Evolutionary conservation across 2,329 filamentous ascomycete species (phyloP).

Genomic region (Claviceps sorghi): DNA sequence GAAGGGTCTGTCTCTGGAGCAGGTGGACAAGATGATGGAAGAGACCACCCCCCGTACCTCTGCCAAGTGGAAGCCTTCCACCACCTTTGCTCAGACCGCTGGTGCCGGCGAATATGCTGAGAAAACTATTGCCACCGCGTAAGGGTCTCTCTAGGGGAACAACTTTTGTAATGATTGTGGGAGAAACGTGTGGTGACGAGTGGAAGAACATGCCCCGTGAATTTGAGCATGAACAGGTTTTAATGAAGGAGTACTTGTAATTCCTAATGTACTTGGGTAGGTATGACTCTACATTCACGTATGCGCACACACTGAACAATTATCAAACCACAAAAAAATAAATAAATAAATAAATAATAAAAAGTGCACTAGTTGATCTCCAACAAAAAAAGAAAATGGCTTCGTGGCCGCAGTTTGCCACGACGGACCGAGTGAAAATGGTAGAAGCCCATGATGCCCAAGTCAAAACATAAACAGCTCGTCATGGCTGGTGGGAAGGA

Average conservation of each 20-base stretch:
- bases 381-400: too few species aligned
- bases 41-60: constrained; percentile 67
- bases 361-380: too few species aligned
- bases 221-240: neutral
- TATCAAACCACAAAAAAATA: neutral
- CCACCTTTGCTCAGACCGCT: constrained; percentile 46
- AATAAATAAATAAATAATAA: too few species aligned
- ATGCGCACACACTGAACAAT: neutral
- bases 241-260: neutral
- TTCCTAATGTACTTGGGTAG: neutral
- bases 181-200: neutral
- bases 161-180: neutral
- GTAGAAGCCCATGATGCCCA: too few species aligned
- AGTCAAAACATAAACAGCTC: too few species aligned
- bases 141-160: neutral
- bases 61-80: constrained; percentile 57
- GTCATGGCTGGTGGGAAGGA: too few species aligned
- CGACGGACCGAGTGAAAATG: too few species aligned
- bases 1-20: constrained; percentile 63
- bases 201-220: constrained; percentile 1
- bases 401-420: too few species aligned
- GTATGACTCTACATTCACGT: neutral
- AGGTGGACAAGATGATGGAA: constrained; percentile 80
- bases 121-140: constrained; percentile 10
- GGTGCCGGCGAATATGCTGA: constrained; percentile 18